Evolutionary conservation across 495 filamentous ascomycete genomes (phyloP), one percentile per base, ranked within the genome.

Genomic region (Lentithecium fluviatile): DNA sequence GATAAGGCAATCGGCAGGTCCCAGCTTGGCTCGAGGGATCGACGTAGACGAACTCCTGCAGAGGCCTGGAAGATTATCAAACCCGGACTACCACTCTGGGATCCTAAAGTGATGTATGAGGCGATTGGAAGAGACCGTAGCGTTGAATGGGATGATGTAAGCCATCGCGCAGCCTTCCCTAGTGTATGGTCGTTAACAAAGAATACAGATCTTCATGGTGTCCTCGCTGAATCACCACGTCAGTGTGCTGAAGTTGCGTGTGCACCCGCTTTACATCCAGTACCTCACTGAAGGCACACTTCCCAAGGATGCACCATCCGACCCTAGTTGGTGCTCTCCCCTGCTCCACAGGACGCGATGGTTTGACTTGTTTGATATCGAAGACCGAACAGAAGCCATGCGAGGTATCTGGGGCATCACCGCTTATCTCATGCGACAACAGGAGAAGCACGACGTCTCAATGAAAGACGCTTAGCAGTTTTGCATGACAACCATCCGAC

Each of bases 211-310:
- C 38, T 96, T 90, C 74, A 82, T 96, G 67, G 67, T 95, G 48
- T 91, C 87, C 46, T 82, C 85, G 2, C 75, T 96, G 50, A 90
- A 91, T 71, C 90, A 95, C 71, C 91, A 96, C 60, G 72, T 95
- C 38, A 82, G 82, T 53, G 82, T 96, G 47, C 65, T 95, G 43
- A 81, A 89, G 52, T 80, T 92, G 24, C 82, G 87, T 25, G 82
- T 96, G 47, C 89, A 91, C 56, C 74, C 75, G 19, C 72, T 75
- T 15, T 84, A 95, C 59, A 72, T 93, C 32, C 80, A 81, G 0
- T 70, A 76, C 45, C 70, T 88, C 29, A 78, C 75, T 34, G 60
- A 68, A 19, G 68, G 66, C 45, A 47, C 36, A 21, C 34, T 69
- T 2, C 45, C 60, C 3, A 47, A 67, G 13, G 19, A 50, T 5